Conservation (phyloP, 345 rosid genomes). For the Excoecaria agallocha region DNA sequence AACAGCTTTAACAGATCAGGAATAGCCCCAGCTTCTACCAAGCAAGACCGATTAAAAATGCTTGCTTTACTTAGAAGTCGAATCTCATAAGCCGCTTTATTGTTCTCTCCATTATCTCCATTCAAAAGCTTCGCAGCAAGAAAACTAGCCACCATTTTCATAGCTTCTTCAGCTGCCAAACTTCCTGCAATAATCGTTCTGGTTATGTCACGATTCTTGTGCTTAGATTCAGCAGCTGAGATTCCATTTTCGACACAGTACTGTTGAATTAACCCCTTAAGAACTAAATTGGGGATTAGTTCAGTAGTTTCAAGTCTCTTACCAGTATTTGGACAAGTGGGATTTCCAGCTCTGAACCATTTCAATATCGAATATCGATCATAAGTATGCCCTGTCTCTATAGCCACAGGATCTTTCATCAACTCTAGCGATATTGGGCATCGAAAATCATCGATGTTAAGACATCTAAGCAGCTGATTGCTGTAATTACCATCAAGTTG, state of each 20-base stretch:
- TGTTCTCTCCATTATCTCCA: conserved; percentile 40
- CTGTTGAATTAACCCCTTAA: conserved; percentile 20
- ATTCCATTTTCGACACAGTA: conserved; percentile 48
- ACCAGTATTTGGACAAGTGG: conserved; percentile 18
- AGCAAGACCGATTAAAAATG: conserved; percentile 64
- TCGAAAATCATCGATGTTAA: conserved; percentile 40
- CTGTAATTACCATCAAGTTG: background rate
- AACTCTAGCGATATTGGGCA: conserved; percentile 25
- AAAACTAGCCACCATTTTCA: conserved; percentile 44
- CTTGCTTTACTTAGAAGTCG: conserved; percentile 62
- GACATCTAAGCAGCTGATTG: conserved; percentile 19
- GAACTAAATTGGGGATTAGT: conserved; percentile 10
- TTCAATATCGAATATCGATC: conserved; percentile 20
- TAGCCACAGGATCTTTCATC: conserved; percentile 26
- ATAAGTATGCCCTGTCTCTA: conserved; percentile 23
- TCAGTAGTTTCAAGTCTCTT: conserved; percentile 5
- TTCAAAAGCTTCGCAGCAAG: conserved; percentile 42
- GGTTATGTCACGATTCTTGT: conserved; percentile 37
- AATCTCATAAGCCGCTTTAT: conserved; percentile 59
- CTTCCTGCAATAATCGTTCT: conserved; percentile 43
- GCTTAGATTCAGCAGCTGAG: conserved; percentile 20
- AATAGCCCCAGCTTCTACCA: conserved; percentile 58
- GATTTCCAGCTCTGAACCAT: conserved; percentile 23
- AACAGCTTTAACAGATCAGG: conserved; percentile 44
- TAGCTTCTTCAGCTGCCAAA: conserved; percentile 55